Conservation (phyloP, 805 yeast species). For the Nakazawaea molendinolei region DNA sequence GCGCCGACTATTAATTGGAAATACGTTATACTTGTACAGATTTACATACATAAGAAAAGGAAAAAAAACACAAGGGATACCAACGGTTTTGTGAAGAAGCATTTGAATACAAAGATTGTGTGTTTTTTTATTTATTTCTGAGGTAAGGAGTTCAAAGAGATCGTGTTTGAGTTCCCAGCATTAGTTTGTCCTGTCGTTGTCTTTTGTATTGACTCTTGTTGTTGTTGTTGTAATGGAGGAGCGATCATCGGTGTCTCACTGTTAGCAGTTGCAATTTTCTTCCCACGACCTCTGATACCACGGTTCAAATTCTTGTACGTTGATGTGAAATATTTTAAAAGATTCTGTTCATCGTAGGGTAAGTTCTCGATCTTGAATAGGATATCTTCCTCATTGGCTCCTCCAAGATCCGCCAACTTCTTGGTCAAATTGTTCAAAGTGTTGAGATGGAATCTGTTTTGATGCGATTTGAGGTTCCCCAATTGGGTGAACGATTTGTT, state of each 20-base stretch:
- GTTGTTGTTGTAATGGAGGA: too few relatives aligned
- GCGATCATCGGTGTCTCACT: neutral
- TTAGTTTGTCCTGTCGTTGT: neutral
- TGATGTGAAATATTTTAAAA: slow-evolving; percentile 71
- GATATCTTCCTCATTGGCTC: slow-evolving; percentile 20
- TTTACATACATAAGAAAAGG: too few relatives aligned
- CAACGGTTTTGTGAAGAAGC: too few relatives aligned
- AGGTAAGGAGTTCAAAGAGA: too few relatives aligned
- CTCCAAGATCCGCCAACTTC: slow-evolving; percentile 56
- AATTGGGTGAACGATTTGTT: slow-evolving; percentile 83
- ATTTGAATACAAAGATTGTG: too few relatives aligned
- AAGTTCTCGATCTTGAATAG: slow-evolving; percentile 32
- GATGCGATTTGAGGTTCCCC: slow-evolving; percentile 92
- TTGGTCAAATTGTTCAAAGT: slow-evolving; percentile 64
- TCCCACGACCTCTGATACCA: slow-evolving; percentile 91
- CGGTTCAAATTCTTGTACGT: slow-evolving; percentile 84
- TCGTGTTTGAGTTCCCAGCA: neutral
- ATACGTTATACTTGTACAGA: too few relatives aligned
- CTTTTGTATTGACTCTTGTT: neutral
- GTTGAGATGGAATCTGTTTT: slow-evolving; percentile 76
- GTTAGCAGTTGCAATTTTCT: slow-evolving; percentile 18
- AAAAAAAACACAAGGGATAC: too few relatives aligned
- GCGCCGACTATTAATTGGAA: too few relatives aligned
- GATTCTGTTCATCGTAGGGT: slow-evolving; percentile 58
- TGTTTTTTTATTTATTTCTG: too few relatives aligned